Base-by-base conservation (phyloP, 352 stramenopile species). In the Phytophthora sp. region DNA sequence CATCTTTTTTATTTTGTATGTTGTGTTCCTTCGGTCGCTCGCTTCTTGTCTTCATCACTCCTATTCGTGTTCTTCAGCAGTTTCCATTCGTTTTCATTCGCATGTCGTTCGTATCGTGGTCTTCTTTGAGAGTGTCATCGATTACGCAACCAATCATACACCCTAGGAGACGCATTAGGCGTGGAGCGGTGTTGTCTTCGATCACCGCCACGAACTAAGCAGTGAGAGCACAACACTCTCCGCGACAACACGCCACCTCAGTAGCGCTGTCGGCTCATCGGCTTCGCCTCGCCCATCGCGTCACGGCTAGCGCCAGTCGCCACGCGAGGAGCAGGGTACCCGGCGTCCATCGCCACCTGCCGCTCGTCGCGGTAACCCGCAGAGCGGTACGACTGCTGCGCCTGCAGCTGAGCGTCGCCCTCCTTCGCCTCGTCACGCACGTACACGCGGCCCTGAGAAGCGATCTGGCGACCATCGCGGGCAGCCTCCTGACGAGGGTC, bases 241-340 rank as follows among this genome's bases (percentile, higher is more conserved):
- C 58, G 38, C 13, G 18, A 35, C 56, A 53, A 32, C 21, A 53
- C 34, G 26, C 26, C 42, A 54, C 46, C 54, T 84, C 75, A 92
- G 67, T 92, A 92, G 67, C 83, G 83, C 74, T 92, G 83, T 72
- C 83, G 81, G 68, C 79, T 91, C 59, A 90, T 68, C 44, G 79
- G 77, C 63, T 91, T 92, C 6, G 81, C 76, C 38, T 92, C 83
- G 35, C 76, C 77, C 17, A 87, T 50, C 31, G 66, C 74, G 21
- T 89, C 76, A 45, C 72, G 82, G 53, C 77, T 90, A n/a, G 74
- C 66, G 18, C 76, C 77, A 27, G 82, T 87, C n/a, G 79, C 75
- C 37, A 89, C 82, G 35, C 82, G 79, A 43, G 82, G 79, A 26
- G 82, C 82, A 31, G 78, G 66, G 56, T 88, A 91, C 27, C 76